Conservation (phyloP, 2,329 filamentous ascomycete genomes). For the Aspergillus ibericus region DNA sequence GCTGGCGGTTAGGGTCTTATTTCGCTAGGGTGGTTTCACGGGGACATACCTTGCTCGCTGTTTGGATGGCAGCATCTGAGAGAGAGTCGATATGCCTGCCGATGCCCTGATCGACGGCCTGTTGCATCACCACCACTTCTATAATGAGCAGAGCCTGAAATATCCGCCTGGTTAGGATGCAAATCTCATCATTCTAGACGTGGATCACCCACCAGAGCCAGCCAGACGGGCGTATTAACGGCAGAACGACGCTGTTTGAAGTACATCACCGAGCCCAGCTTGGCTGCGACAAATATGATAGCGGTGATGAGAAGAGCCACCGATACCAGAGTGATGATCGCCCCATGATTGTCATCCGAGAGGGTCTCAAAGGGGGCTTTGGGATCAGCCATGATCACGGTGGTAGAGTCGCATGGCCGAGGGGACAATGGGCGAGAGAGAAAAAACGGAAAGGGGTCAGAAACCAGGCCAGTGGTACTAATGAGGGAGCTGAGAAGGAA, state of each 20-base stretch:
- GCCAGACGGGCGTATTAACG: slow-evolving; percentile 17
- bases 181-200: no score
- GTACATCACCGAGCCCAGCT: slow-evolving; percentile 15
- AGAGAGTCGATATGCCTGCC: slow-evolving; percentile 10
- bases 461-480: neutral
- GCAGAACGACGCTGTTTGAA: slow-evolving; percentile 16
- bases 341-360: slow-evolving; percentile 12
- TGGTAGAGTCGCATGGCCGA: neutral
- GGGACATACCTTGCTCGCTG: slow-evolving; percentile 10
- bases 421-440: neutral
- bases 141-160: slow-evolving; percentile 8
- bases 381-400: slow-evolving; percentile 9
- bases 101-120: slow-evolving; percentile 13
- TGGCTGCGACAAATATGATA: slow-evolving; percentile 15
- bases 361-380: slow-evolving; percentile 9
- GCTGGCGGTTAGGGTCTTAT: neutral
- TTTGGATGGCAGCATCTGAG: neutral
- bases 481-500: neutral
- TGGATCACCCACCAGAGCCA: slow-evolving; percentile 10
- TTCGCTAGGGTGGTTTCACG: no score
- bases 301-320: slow-evolving; percentile 13
- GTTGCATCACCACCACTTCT: slow-evolving; percentile 11
- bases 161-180: no score
- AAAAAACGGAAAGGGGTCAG: neutral
- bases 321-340: slow-evolving; percentile 14